Conservation (phyloP, 148 eudicot species). For the Spergularia bocconei region DNA sequence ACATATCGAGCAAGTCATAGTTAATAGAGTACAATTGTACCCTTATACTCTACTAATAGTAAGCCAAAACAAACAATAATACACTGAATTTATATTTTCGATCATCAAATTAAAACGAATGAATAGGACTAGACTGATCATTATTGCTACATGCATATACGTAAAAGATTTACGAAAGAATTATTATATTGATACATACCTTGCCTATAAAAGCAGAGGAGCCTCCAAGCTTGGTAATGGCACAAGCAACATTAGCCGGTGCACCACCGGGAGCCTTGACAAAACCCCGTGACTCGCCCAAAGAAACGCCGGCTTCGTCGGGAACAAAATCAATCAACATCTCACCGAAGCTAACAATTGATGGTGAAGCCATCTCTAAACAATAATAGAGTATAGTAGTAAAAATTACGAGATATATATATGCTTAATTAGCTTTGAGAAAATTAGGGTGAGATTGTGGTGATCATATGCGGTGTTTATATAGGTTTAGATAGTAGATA, state of each 20-base stretch:
- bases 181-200: conserved; percentile 19
- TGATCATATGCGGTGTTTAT: not conserved
- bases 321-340: conserved; percentile 71
- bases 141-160: no score
- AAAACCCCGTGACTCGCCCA: conserved; percentile 53
- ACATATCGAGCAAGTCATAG: no score
- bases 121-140: no score
- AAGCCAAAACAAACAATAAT: no score
- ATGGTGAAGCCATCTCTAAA: conserved; percentile 23
- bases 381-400: no score
- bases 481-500: not conserved
- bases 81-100: no score
- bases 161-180: no score
- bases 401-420: not conserved
- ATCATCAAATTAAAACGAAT: no score
- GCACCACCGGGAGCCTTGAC: conserved; percentile 77
- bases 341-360: conserved; percentile 57
- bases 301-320: conserved; percentile 47
- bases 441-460: conserved; percentile 5
- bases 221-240: conserved; percentile 53
- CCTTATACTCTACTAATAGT: no score
- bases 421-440: not conserved
- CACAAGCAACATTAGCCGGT: conserved; percentile 64
- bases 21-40: no score
- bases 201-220: conserved; percentile 59